Evolutionary conservation across 768 basidiomycete species (phyloP), one percentile per base, ranked within the genome.

Genomic region (Phaeotremella fagi): DNA sequence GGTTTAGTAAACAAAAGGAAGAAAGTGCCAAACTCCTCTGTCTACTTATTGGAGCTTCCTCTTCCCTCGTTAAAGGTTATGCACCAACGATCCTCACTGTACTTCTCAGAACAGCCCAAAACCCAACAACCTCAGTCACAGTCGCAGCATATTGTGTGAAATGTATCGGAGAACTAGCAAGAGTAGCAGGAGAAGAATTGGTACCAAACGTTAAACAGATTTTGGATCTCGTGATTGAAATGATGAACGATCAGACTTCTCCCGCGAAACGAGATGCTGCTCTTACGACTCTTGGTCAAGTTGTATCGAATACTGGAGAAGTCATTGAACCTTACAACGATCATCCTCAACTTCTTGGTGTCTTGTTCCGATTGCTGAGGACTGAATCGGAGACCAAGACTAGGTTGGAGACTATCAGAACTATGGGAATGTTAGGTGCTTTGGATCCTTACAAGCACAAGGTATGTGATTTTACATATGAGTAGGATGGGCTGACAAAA

Each of bases 401-500:
- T 11, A 79, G 88, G 41, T 80, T 94, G 26, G 94, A 98, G 61
- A 86, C 94, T 15, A 86, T 98, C 50, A 88, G 92, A 70, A 92
- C 95, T 3, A 81, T 99, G 55, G 95, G 95, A 57, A 90, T 97
- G 46, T 80, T 99, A 16, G 95, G 95, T 44, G 95, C 95, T 4
- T 76, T 98, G 26, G 95, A 99, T 73, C 95, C 95, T 0, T 99
- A 95, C 74, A 81, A 86, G 66, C 84, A 92, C 60, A 91, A 94
- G 82, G 91, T 90, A 67, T 41, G 77, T 62, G n/a, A 25, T 18
- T 11, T 47, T 23, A 22, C 33, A 9, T n/a, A n/a, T 22, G 5
- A 25, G 41, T 25, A 14, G 11, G 12, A 14, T 23, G 2, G 5
- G 25, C 24, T 12, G 4, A 24, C 83, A 33, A 85, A 81, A 23